Evolutionary conservation across 2,329 filamentous ascomycete genomes (phyloP).

Genomic region (Conoideocrella luteorostrata): DNA sequence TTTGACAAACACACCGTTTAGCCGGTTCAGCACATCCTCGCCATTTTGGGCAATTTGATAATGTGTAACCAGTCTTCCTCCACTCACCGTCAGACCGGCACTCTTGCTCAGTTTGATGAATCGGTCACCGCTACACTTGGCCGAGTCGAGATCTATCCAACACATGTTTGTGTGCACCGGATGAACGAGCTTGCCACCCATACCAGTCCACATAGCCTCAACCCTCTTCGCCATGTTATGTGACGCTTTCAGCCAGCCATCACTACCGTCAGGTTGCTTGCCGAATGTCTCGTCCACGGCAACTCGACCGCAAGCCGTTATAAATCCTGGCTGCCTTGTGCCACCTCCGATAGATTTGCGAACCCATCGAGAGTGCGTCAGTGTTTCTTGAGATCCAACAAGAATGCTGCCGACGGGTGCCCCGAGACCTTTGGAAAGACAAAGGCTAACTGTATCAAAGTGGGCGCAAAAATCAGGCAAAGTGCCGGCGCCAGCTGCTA

Average conservation of each 20-base stretch:
- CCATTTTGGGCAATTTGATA: constrained; percentile 56
- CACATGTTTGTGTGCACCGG: constrained; percentile 89
- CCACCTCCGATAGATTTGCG: constrained; percentile 73
- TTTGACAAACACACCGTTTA: constrained; percentile 48
- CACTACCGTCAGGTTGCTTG: constrained; percentile 28
- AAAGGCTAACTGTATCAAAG: constrained; percentile 71
- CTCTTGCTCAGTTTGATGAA: constrained; percentile 35
- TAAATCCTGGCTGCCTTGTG: constrained; percentile 63
- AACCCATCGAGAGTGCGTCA: constrained; percentile 35
- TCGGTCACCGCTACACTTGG: constrained; percentile 36
- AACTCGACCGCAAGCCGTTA: constrained; percentile 64
- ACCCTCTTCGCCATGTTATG: constrained; percentile 58
- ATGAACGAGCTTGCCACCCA: constrained; percentile 62
- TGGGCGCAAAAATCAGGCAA: constrained; percentile 60
- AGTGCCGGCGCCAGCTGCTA: constrained; percentile 60
- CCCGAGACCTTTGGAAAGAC: constrained; percentile 77
- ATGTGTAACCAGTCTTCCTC: constrained; percentile 39
- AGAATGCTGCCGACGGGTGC: constrained; percentile 75
- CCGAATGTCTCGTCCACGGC: constrained; percentile 51
- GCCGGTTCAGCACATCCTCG: constrained; percentile 51
- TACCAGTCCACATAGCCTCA: constrained; percentile 62
- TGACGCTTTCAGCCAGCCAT: constrained; percentile 51
- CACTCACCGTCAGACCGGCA: constrained; percentile 35
- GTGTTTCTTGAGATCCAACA: constrained; percentile 39
- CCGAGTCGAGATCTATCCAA: constrained; percentile 67